Percentiles rank a stretch among this genome's conserved stretches.
Conservation (phyloP, 805 yeast species). For the Yamadazyma laniorum region DNA sequence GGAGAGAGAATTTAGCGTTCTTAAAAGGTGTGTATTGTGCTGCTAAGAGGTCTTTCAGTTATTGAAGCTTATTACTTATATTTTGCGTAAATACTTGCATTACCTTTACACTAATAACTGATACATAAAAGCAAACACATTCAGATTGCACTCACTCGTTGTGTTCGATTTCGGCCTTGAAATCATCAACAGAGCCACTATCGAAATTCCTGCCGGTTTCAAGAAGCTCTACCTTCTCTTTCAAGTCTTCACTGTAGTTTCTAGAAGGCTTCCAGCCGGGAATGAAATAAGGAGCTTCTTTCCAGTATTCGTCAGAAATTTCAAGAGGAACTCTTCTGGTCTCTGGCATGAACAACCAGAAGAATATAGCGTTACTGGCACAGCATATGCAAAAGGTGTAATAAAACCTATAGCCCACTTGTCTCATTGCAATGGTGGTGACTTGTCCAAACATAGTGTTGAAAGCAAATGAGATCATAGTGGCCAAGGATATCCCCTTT, state of each 20-base stretch:
- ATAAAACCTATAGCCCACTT: constrained; percentile 22
- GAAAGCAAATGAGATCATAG: constrained; percentile 30
- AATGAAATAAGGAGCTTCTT: constrained; percentile 14
- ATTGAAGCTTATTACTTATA: too few species aligned
- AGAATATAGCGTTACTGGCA: constrained; percentile 24
- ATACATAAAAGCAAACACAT: too few species aligned
- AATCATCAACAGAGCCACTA: constrained; percentile 35
- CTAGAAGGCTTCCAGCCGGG: constrained; percentile 17
- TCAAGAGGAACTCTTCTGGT: constrained; percentile 21
- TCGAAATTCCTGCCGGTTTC: constrained; percentile 17
- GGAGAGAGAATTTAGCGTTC: too few species aligned
- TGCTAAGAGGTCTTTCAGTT: too few species aligned
- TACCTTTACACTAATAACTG: too few species aligned
- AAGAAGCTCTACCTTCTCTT: constrained; percentile 11
- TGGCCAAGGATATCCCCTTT: constrained; percentile 28
- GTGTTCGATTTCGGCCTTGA: constrained; percentile 21
- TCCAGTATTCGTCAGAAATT: constrained; percentile 16
- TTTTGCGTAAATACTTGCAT: too few species aligned
- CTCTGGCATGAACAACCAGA: constrained; percentile 33
- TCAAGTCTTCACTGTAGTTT: constrained; percentile 14
- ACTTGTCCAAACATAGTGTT: constrained; percentile 36
- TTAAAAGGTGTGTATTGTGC: too few species aligned
- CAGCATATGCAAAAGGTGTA: constrained; percentile 22
- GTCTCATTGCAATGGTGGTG: constrained; percentile 23
- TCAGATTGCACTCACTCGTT: too few species aligned